phyloP scores from a whole-genome alignment of 75 land plant species.

The Ceratopteris richardii region DNA sequence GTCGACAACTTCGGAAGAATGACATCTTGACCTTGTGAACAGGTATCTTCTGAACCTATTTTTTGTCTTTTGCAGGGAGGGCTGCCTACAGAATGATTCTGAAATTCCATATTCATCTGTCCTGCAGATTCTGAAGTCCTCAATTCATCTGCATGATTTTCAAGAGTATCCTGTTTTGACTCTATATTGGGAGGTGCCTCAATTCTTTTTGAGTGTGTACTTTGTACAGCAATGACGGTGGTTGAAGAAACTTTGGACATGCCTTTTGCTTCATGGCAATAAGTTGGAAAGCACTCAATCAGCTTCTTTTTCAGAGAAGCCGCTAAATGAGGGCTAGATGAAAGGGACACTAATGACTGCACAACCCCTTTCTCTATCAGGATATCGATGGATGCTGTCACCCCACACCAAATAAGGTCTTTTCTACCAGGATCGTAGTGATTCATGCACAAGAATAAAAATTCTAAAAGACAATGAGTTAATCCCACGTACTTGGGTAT shows the following conservation, averaged over 20 bases:
- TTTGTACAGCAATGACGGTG: no score
- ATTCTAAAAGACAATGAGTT: constrained; percentile 79
- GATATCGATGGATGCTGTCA: constrained; percentile 42
- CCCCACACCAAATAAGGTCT: constrained; percentile 43
- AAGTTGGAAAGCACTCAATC: constrained; percentile 8
- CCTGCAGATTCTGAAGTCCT: no score
- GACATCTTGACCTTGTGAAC: no score
- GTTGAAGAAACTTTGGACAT: no score
- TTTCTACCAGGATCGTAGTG: constrained; percentile 61
- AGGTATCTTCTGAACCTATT: neutral
- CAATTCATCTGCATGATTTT: neutral
- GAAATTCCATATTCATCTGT: no score
- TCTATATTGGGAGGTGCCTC: no score
- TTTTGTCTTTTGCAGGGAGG: neutral
- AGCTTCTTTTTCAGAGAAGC: constrained; percentile 58
- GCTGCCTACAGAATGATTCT: no score
- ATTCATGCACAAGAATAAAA: constrained; percentile 67
- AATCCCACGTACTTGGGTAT: constrained; percentile 67
- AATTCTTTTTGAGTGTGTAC: no score
- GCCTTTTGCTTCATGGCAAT: neutral
- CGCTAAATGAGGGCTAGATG: constrained; percentile 31
- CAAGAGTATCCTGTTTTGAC: neutral
- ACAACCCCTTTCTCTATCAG: constrained; percentile 69
- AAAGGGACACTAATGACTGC: constrained; percentile 46
- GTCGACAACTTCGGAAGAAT: no score